Percentiles rank a stretch among this genome's conserved stretches.
Conservation (phyloP, 306 rosid species). For the Quercus berberidifolia region DNA sequence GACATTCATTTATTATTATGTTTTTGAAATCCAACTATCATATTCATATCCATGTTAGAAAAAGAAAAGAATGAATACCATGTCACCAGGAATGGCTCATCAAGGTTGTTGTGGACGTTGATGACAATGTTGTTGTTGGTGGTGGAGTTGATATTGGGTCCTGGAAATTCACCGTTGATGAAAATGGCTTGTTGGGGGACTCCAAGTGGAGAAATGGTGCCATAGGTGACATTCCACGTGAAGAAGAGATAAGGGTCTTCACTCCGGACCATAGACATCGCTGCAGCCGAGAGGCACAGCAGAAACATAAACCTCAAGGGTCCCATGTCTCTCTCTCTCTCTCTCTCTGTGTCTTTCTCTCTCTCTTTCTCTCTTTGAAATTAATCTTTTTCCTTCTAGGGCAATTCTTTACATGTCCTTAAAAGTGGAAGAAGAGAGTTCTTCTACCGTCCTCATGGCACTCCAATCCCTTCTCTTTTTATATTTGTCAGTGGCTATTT, state of each 20-base stretch:
- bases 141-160: conserved; percentile 78
- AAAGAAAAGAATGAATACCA: conserved; percentile 32
- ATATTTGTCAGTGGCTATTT: conserved; percentile 11
- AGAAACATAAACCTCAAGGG: conserved; percentile 13
- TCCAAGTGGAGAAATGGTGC: conserved; percentile 74
- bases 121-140: conserved; percentile 65
- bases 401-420: background rate
- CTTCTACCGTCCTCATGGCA: conserved; percentile 16
- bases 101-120: conserved; percentile 72
- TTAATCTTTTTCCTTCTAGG: conserved; percentile 27
- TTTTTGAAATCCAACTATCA: too few relatives aligned
- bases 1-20: too few relatives aligned
- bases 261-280: conserved; percentile 15
- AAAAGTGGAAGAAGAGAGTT: conserved; percentile 39
- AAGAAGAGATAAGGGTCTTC: conserved; percentile 74
- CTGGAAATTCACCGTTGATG: conserved; percentile 73
- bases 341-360: too few relatives aligned
- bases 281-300: conserved; percentile 34
- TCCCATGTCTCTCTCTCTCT: conserved; percentile 19
- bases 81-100: conserved; percentile 72
- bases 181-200: conserved; percentile 86
- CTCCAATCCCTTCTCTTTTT: conserved; percentile 23
- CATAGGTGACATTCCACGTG: conserved; percentile 74
- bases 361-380: background rate
- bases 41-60: too few relatives aligned